A percentile compares a stretch with the other conserved stretches of the same genome.
Evolutionary conservation across 1,284 basidiomycete genomes (phyloP).

Genomic region (Ustanciosporium gigantosporum): DNA sequence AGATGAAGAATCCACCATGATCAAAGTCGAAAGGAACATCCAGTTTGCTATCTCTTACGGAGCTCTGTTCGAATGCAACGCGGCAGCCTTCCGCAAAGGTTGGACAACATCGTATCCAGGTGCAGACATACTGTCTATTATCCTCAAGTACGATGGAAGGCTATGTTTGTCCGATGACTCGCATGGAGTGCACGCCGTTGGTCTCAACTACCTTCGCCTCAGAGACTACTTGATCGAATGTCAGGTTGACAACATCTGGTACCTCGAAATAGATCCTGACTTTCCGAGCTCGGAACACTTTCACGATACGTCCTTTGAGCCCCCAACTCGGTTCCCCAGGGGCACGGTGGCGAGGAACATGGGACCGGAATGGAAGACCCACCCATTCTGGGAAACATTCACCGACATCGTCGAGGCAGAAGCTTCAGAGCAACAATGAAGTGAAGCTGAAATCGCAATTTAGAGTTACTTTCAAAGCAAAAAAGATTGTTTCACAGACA

Average conservation of each 20-base stretch:
- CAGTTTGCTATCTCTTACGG: conserved; percentile 77
- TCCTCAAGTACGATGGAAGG: conserved; percentile 71
- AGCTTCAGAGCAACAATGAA: too few species aligned
- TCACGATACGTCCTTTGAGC: neutral
- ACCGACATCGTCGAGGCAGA: conserved; percentile 2
- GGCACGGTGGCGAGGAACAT: conserved; percentile 19
- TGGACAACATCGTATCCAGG: conserved; percentile 85
- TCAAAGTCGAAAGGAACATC: conserved; percentile 77
- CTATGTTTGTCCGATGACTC: conserved; percentile 93
- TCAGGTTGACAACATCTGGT: conserved; percentile 75
- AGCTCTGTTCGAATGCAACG: conserved; percentile 89
- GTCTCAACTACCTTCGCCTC: conserved; percentile 77
- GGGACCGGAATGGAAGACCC: conserved; percentile 17
- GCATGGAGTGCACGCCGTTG: conserved; percentile 85
- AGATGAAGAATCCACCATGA: conserved; percentile 65
- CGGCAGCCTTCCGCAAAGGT: conserved; percentile 87
- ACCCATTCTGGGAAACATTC: conserved; percentile 22
- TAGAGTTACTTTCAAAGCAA: too few species aligned
- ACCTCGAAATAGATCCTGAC: conserved; percentile 60
- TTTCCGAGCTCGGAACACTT: neutral
- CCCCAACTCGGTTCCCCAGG: conserved; percentile 15
- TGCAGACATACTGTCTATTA: conserved; percentile 73
- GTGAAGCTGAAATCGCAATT: too few species aligned
- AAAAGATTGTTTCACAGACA: too few species aligned
- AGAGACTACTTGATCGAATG: conserved; percentile 71